Conservation (phyloP, 371 early-diverging fungal genomes). For the Sporodiniella umbellata region DNA sequence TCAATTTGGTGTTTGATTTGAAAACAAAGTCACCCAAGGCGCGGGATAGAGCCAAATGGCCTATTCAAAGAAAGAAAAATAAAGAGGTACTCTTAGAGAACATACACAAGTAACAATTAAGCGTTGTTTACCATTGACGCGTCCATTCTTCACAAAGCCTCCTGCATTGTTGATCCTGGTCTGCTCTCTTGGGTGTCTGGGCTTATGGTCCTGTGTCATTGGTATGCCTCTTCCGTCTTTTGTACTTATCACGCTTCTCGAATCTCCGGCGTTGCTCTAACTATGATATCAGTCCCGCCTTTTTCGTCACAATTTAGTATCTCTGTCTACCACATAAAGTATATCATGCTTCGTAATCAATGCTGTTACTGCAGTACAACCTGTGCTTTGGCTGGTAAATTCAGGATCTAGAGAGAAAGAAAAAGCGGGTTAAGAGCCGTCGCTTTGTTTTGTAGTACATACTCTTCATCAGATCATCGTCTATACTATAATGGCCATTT, state of each 20-base stretch:
- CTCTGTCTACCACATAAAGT: conserved; percentile 23
- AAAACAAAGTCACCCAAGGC: conserved; percentile 95
- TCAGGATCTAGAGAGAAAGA: conserved; percentile 49
- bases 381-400: conserved; percentile 71
- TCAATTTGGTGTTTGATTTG: conserved; percentile 70
- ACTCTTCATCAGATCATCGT: conserved; percentile 72
- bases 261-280: conserved; percentile 90
- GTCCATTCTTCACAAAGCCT: conserved; percentile 90
- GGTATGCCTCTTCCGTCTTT: conserved; percentile 65
- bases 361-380: conserved; percentile 89
- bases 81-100: too few relatives aligned
- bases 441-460: neutral
- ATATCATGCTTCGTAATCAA: conserved; percentile 22
- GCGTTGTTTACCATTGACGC: conserved; percentile 97
- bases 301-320: too few relatives aligned
- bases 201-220: conserved; percentile 91
- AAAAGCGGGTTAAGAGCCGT: too few relatives aligned
- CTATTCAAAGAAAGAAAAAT: conserved; percentile 28
- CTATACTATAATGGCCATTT: conserved; percentile 76
- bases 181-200: conserved; percentile 69
- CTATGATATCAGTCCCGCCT: neutral
- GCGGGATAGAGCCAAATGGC: conserved; percentile 89
- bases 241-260: conserved; percentile 77
- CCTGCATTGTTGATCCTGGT: conserved; percentile 81
- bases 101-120: too few relatives aligned